Evolutionary conservation across 2,329 filamentous ascomycete species (phyloP).

Genomic region (Talaromyces sp.): DNA sequence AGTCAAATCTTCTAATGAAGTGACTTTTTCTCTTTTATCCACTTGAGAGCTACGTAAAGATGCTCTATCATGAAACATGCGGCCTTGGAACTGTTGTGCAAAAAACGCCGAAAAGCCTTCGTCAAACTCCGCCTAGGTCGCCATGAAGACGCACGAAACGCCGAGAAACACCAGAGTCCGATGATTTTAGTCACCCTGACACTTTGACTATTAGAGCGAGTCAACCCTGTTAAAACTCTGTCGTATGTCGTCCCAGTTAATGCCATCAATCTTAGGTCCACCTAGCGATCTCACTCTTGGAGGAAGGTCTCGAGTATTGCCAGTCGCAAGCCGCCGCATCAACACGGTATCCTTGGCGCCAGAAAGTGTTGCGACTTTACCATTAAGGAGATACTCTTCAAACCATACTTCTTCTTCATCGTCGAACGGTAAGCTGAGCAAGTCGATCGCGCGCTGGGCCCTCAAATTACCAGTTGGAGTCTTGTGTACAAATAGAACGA

Average conservation of each 20-base stretch:
- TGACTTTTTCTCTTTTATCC: neutral
- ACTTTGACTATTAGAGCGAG: neutral
- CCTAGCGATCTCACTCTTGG: slow-evolving; percentile 36
- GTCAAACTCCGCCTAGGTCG: neutral
- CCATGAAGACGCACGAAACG: neutral
- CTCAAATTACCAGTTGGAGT: slow-evolving; percentile 36
- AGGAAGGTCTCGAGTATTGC: slow-evolving; percentile 43
- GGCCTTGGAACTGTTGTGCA: neutral
- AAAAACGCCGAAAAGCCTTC: neutral
- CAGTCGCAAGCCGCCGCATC: slow-evolving; percentile 67
- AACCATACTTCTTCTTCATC: slow-evolving; percentile 70
- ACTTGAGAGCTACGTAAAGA: neutral
- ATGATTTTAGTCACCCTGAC: too few relatives aligned
- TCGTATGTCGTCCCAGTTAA: slow-evolving; percentile 51
- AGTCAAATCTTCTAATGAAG: neutral
- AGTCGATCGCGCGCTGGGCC: slow-evolving; percentile 60
- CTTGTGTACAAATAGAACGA: slow-evolving; percentile 58
- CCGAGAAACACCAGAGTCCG: neutral
- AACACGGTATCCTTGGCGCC: slow-evolving; percentile 69
- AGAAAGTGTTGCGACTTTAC: slow-evolving; percentile 61
- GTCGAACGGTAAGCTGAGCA: slow-evolving; percentile 70
- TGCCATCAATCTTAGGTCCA: slow-evolving; percentile 47
- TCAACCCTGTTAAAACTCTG: slow-evolving; percentile 29
- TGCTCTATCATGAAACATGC: neutral
- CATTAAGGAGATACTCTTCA: slow-evolving; percentile 61